Evolutionary conservation across 306 rosid species (phyloP), one percentile per base, ranked within the genome.

Genomic region (Amphicarpaea edgeworthii): DNA sequence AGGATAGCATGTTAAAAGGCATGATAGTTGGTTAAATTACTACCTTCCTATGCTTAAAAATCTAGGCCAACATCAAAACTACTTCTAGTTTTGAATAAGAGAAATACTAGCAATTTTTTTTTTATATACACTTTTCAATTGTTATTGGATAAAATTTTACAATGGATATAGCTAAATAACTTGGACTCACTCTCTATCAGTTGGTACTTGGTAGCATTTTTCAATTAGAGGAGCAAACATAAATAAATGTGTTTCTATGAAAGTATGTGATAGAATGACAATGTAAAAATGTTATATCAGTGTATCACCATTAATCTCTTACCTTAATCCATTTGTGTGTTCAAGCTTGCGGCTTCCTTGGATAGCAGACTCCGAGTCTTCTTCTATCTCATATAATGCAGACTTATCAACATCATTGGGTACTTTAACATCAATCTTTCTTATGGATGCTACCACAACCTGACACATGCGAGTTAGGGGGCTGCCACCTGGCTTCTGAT

Each of bases 291-390:
- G n/a, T n/a, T n/a, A n/a, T n/a, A n/a, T n/a, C n/a, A n/a, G n/a
- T n/a, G n/a, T n/a, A n/a, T n/a, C n/a, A n/a, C n/a, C n/a, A n/a
- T 24, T 24, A 24, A 24, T 24, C 1, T 34, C 16, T 64, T 77
- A 87, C 95, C 83, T 66, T 37, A 90, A 77, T 37, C 81, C 90
- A 20, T 86, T 49, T 19, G 96, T 76, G 63, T 87, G 92, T 34
- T 86, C 89, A 66, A 90, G 90, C 64, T 90, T 90, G 80, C 92
- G 90, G 88, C 92, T 87, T 80, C 96, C 96, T 83, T 77, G 55
- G 55, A 90, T 86, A 47, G 76, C 75, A 37, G 92, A 86, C 45
- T 86, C 90, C 21, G 85, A 72, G 57, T 86, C 96, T 42, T 86
- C 90, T 21, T 83, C 72, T 37, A 63, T 70, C 86, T 87, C 96